Conservation (phyloP, 441 rosid genomes). For the Erysimum cheiri region DNA sequence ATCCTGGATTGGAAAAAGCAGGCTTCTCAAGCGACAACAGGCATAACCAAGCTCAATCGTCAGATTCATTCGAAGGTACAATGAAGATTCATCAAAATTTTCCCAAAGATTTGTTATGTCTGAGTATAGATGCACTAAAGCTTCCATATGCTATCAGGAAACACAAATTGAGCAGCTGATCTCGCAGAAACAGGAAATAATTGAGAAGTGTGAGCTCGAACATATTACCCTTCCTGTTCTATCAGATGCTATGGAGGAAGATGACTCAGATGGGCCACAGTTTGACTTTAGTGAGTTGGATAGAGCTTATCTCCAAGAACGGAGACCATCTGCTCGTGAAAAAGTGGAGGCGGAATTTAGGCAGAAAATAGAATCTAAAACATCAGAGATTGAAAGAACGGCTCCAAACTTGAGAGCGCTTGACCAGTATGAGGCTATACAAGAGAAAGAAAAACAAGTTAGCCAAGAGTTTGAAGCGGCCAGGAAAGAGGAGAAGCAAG, state of each 20-base stretch:
- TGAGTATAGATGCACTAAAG: conserved; percentile 36
- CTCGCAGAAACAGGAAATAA: conserved; percentile 74
- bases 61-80: conserved; percentile 84
- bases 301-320: conserved; percentile 80
- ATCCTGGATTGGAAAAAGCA: conserved; percentile 91
- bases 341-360: conserved; percentile 80
- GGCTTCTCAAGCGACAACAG: conserved; percentile 82
- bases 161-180: conserved; percentile 77
- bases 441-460: conserved; percentile 80
- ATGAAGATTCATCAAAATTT: conserved; percentile 31
- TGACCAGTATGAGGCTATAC: conserved; percentile 90
- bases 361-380: conserved; percentile 76
- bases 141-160: conserved; percentile 61
- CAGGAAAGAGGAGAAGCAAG: conserved; percentile 87
- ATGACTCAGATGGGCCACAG: conserved; percentile 64
- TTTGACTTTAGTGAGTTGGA: conserved; percentile 84
- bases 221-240: conserved; percentile 73
- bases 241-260: conserved; percentile 81
- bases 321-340: conserved; percentile 80
- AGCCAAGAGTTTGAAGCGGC: conserved; percentile 89
- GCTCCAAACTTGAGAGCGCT: conserved; percentile 98
- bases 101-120: conserved; percentile 14
- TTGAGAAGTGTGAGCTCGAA: conserved; percentile 90
- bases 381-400: conserved; percentile 83
- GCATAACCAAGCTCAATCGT: conserved; percentile 80